Evolutionary conservation across 1,284 basidiomycete species (phyloP), one percentile per base, ranked within the genome.

Genomic region (Rhodotorula sp.): DNA sequence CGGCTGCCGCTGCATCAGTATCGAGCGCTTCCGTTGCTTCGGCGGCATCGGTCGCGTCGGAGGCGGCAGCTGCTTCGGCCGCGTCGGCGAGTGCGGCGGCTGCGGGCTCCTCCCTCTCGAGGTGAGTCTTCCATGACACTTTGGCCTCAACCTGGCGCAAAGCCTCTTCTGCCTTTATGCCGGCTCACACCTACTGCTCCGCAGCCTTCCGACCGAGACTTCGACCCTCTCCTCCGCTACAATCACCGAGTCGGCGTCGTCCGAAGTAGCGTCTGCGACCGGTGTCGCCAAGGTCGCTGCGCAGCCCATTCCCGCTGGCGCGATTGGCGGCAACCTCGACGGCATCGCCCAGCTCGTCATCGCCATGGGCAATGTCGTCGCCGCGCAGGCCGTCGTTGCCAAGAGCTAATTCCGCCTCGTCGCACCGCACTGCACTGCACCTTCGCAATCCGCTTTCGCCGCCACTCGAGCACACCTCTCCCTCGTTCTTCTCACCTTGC

Each of bases 261-360:
- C 23, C 34, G 60, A 17, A n/a, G 7, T 59, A 45, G 7, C 45
- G 3, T 46, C 57, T 21, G 17, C 48, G 34, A 50, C 34, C 19
- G 46, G 46, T 44, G 57, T 10, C 14, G n/a, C 57, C n/a, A 59
- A 45, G 27, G 44, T 34, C 25, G 62, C 53, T 7, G 25, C 69
- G n/a, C 44, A 55, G 17, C 13, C 57, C 23, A 64, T 45, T 9
- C 57, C 71, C 7, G 48, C 65, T 19, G 52, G 41, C 23, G 64
- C 63, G 14, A 56, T 68, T 42, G 75, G 73, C 13, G 71, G 71
- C 23, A 73, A 75, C 67, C 63, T 77, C 45, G 75, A 77, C 66
- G 19, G 27, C 44, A 60, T 77, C 62, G 54, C 66, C 8, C 73
- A 77, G 57, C 57, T 73, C 58, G 67, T 77, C 27, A 50, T 77